phyloP scores from a whole-genome alignment of 2,329 filamentous ascomycete genomes.

The Onygenales sp. region DNA sequence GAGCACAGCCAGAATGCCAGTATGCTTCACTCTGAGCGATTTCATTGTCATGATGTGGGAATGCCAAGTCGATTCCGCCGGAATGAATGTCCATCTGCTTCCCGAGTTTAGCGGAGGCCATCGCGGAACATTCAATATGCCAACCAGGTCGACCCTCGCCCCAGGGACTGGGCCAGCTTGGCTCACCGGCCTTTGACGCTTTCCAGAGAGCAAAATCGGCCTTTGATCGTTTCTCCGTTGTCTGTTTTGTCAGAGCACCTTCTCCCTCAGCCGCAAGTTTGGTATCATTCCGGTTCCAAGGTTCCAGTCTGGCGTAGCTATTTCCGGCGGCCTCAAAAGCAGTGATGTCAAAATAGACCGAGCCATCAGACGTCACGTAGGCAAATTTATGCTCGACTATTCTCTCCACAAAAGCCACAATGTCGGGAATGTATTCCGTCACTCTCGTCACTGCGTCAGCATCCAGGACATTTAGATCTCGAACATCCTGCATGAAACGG shows the following conservation, averaged over 20 bases:
- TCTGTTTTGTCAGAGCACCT: constrained; percentile 58
- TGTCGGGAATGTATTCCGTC: constrained; percentile 85
- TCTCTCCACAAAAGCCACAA: constrained; percentile 72
- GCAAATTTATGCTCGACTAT: constrained; percentile 80
- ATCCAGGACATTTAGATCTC: constrained; percentile 70
- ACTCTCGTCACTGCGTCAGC: constrained; percentile 79
- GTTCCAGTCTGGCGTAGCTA: constrained; percentile 73
- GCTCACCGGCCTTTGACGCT: constrained; percentile 81
- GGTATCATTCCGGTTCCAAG: constrained; percentile 76
- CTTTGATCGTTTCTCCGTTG: constrained; percentile 59
- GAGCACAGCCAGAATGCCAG: constrained; percentile 43
- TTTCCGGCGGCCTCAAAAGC: constrained; percentile 79
- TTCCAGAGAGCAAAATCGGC: constrained; percentile 95
- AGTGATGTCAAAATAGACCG: constrained; percentile 87
- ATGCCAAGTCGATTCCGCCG: constrained; percentile 81
- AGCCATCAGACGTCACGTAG: constrained; percentile 66
- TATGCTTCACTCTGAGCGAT: constrained; percentile 85
- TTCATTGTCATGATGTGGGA: constrained; percentile 91
- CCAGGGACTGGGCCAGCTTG: constrained; percentile 82
- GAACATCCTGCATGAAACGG: constrained; percentile 84
- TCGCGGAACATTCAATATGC: constrained; percentile 96
- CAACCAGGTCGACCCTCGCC: constrained; percentile 81
- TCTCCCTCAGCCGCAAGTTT: constrained; percentile 81
- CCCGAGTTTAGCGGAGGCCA: constrained; percentile 85
- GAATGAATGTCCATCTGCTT: constrained; percentile 85